Base-by-base conservation (phyloP, 805 yeast species). In the Hanseniaspora meyeri region DNA sequence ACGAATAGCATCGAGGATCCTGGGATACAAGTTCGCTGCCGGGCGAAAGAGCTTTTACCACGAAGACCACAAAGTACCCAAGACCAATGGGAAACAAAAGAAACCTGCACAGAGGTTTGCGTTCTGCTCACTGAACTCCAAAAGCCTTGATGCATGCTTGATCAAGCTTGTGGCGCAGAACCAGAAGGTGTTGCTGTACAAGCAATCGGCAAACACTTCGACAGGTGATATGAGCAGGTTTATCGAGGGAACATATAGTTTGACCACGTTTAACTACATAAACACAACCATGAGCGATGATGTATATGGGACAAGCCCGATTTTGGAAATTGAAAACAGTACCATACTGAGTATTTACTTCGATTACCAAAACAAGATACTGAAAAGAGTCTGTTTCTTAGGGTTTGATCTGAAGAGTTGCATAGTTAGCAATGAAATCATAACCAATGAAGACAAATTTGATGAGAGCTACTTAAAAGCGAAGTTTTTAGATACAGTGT, bases 11-110 rank as follows among this genome's bases (percentile, higher is more conserved):
- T 76, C 95, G 12, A 70, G 74, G 49, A 74, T 83, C 12, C 68
- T 89, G 37, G 81, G 84, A 59, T 84, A 87, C 43, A 82, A 81
- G 80, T 72, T 84, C 24, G 74, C 87, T 0, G 85, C 85, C 0
- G 96, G 95, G 0, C 80, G 82, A 65, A 62, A 78, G 37, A 70
- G 36, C 8, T 45, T 31, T 31, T 45, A 78, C 3, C 62, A 81
- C 5, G 78, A 81, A 42, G 75, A 74, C 14, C 73, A 73, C 3
- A 29, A 43, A 6, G 11, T 11, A 6, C 9, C 14, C 10, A 38
- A 38, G 36, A 32, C 36, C 12, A 32, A 32, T 32, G 10, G 9
- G 10, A 10, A 10, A 4, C 9, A 11, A 4, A 9, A 2, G 12
- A 17, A 10, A 11, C 10, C 3, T 11, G 11, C 12, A 2, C 27